phyloP scores from a whole-genome alignment of 2,329 filamentous ascomycete species.

The Fusarium sp. region DNA sequence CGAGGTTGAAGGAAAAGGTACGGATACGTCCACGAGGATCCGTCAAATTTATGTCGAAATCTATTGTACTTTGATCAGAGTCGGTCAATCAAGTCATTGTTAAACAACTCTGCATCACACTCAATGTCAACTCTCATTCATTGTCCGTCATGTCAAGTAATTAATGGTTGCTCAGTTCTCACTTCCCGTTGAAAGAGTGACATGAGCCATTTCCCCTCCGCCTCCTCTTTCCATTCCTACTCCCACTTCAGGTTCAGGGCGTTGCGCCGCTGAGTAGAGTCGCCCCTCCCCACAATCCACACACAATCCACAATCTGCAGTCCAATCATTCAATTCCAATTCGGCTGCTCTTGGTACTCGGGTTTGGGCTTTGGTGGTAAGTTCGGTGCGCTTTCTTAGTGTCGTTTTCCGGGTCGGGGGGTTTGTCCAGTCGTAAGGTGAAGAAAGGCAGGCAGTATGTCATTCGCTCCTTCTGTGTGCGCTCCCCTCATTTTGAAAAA shows the following conservation, averaged over 20 bases:
- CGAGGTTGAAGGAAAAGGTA: conserved; percentile 8
- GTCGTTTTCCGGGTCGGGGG: conserved; percentile 14
- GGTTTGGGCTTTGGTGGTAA: conserved; percentile 23
- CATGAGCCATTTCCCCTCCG: conserved; percentile 17
- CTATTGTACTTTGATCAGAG: background rate
- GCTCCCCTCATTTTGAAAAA: conserved; percentile 49
- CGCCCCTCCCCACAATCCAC: conserved; percentile 41
- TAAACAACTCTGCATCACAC: background rate
- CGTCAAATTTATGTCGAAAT: background rate
- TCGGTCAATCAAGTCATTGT: background rate
- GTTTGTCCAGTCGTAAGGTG: conserved; percentile 28
- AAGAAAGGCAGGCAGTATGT: conserved; percentile 33
- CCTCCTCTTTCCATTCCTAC: conserved; percentile 3
- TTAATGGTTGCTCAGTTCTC: background rate
- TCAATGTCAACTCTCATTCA: background rate
- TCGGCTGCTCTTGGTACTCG: conserved; percentile 28
- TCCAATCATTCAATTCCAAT: conserved; percentile 23
- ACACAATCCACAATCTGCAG: conserved; percentile 6
- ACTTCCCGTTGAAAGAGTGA: conserved; percentile 5
- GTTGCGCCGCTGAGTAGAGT: conserved; percentile 17
- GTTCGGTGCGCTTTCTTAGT: conserved; percentile 21
- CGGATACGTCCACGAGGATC: background rate
- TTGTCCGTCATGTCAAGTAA: background rate
- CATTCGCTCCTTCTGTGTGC: conserved; percentile 38
- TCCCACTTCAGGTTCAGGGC: conserved; percentile 13